Percentiles rank a stretch among this genome's conserved stretches.
Evolutionary conservation across 441 rosid genomes (phyloP).

Genomic region (Croton laevigatus): DNA sequence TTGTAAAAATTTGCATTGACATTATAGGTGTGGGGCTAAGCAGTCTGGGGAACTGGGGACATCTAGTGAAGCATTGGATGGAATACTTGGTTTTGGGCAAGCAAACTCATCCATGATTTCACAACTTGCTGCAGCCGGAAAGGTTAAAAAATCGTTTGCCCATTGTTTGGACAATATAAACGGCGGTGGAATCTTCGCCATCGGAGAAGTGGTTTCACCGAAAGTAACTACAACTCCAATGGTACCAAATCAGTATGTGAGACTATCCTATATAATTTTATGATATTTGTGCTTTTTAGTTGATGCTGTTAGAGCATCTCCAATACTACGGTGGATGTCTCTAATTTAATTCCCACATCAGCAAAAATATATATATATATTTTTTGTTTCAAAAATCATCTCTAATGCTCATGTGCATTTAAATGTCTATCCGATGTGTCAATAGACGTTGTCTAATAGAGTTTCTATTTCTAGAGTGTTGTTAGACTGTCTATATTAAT

Average conservation of each 20-base stretch:
- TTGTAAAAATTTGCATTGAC: constrained; percentile 4
- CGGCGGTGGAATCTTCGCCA: constrained; percentile 90
- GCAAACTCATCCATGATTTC: constrained; percentile 83
- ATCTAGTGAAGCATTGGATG: constrained; percentile 69
- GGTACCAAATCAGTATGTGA: constrained; percentile 69
- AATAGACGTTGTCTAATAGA: too few species aligned
- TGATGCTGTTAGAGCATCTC: not conserved
- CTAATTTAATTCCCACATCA: too few species aligned
- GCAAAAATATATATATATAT: too few species aligned
- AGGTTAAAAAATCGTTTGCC: constrained; percentile 64
- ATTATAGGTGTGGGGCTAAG: constrained; percentile 65
- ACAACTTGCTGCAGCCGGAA: constrained; percentile 74
- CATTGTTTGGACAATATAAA: constrained; percentile 76
- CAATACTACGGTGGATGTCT: too few species aligned
- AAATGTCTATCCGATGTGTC: too few species aligned
- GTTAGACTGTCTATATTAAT: too few species aligned
- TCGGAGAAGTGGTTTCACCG: constrained; percentile 78
- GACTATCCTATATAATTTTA: constrained; percentile 17
- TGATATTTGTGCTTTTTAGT: not conserved
- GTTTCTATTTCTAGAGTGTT: too few species aligned
- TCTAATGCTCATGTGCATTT: too few species aligned
- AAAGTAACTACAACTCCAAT: constrained; percentile 75
- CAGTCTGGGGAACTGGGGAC: constrained; percentile 79
- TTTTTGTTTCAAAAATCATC: too few species aligned
- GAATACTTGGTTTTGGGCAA: constrained; percentile 91